Evolutionary conservation across 164 flowering plant genomes (phyloP).

Genomic region (Macadamia tetraphylla): DNA sequence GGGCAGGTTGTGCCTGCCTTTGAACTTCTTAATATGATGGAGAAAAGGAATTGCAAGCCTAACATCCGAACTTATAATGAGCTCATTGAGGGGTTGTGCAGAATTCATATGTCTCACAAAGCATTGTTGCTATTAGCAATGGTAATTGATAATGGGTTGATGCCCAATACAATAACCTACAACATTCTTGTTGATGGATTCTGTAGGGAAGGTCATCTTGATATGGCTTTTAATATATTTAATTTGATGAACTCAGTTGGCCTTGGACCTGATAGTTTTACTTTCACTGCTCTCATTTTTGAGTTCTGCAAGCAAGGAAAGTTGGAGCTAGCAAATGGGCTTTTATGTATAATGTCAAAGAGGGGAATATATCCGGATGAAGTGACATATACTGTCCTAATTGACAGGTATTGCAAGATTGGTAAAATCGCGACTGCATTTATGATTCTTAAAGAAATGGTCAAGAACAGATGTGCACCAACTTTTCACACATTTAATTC

Average conservation of each 20-base stretch:
- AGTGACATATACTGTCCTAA: conserved; percentile 17
- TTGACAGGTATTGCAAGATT: conserved; percentile 21
- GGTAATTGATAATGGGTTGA: conserved; percentile 17
- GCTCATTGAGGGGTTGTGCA: conserved; percentile 34
- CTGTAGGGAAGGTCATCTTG: conserved; percentile 24
- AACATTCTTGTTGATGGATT: conserved; percentile 28
- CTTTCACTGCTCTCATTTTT: conserved; percentile 17
- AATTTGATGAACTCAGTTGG: conserved; percentile 15
- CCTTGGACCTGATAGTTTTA: conserved; percentile 21
- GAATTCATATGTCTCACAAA: conserved; percentile 14
- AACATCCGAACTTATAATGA: conserved; percentile 29
- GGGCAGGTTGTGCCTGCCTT: conserved; percentile 19
- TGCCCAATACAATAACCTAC: conserved; percentile 23
- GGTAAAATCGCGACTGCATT: conserved; percentile 16
- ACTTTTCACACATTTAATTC: conserved; percentile 19
- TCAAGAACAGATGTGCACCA: conserved; percentile 3
- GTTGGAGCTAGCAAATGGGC: conserved; percentile 7
- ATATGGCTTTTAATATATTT: conserved; percentile 22
- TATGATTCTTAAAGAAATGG: conserved; percentile 17
- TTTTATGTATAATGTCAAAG: conserved; percentile 8
- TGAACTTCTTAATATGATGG: conserved; percentile 29
- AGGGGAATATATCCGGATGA: conserved; percentile 12
- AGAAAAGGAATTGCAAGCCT: conserved; percentile 20
- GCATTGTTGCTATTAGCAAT: conserved; percentile 20
- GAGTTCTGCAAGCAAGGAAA: conserved; percentile 13